Evolutionary conservation across 2,329 filamentous ascomycete genomes (phyloP), one percentile per base, ranked within the genome.

Genomic region (Pseudohalonectria lignicola): DNA sequence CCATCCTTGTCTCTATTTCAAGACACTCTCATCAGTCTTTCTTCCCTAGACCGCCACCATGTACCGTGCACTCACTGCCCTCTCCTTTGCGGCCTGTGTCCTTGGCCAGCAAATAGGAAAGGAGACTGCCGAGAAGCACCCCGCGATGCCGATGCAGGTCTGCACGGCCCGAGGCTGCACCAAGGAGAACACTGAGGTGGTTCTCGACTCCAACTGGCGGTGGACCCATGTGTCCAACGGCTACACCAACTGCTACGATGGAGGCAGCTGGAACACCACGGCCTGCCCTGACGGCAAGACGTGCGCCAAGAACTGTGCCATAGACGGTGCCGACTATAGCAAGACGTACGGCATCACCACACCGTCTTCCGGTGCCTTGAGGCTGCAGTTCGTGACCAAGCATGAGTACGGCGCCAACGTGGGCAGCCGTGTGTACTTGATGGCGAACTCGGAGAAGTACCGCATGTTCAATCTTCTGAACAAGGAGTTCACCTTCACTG

Each of bases 401-500:
- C 59, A 62, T 52, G 50, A 51, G 35, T 59, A 60, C 51, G 54
- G 46, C 20, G 43, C 45, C 26, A 63, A 62, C 40, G 48, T 62
- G 37, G 58, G 59, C 17, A 57, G 71, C 12, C 66, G 76, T 41
- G 53, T 76, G 31, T 80, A 77, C 53, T 62, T 79, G 39, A 64
- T 79, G 59, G 63, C 64, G 44, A 59, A 63, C 42, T 67, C 72
- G 32, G 60, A 59, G 43, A 68, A 67, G 40, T 80, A 80, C 53
- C 55, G 76, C 54, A 62, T 69, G 47, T 71, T 79, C 59, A 66
- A 74, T 46, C 60, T 79, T 39, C 62, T 70, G 38, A 72, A 72
- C 58, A 62, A 72, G 50, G 76, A 81, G 52, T 72, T 81, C 54
- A 73, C 71, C 20, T 75, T 81, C 41, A 73, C 77, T 39, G 74